These are phyloP conservation scores for Plicaturopsis crispa DNA, from an alignment of 768 basidiomycete genomes.

Conservation along the genomic window DNA sequence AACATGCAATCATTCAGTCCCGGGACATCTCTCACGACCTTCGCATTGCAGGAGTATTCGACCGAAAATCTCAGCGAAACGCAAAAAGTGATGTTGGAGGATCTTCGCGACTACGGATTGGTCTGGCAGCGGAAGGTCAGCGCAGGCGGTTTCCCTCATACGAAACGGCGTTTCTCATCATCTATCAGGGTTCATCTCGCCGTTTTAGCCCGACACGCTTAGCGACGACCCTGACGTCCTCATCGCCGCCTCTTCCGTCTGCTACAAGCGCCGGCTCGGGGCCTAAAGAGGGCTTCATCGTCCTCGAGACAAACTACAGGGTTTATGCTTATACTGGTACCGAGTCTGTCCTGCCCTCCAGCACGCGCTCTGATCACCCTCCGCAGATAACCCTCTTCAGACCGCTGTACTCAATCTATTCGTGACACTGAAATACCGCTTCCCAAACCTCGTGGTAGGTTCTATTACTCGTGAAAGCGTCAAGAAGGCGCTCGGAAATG, in stretches of 20 bases:
- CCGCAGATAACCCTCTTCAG: slow-evolving; percentile 86
- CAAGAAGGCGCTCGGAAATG: slow-evolving; percentile 87
- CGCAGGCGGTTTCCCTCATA: slow-evolving; percentile 13
- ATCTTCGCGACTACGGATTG: slow-evolving; percentile 91
- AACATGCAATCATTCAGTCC: slow-evolving; percentile 13
- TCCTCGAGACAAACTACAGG: slow-evolving; percentile 97
- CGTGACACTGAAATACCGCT: slow-evolving; percentile 86
- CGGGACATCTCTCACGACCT: slow-evolving; percentile 8
- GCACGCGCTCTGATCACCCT: slow-evolving; percentile 10
- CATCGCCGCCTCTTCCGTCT: slow-evolving; percentile 71
- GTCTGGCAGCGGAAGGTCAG: slow-evolving; percentile 78
- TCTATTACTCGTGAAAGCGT: slow-evolving; percentile 93
- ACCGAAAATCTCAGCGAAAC: slow-evolving; percentile 72
- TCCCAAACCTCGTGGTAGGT: slow-evolving; percentile 95
- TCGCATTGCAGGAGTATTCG: slow-evolving; percentile 68
- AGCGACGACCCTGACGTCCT: slow-evolving; percentile 90
- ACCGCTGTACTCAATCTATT: slow-evolving; percentile 95
- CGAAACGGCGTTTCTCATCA: slow-evolving; percentile 15
- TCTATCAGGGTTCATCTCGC: slow-evolving; percentile 53
- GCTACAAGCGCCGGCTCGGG: slow-evolving; percentile 45
- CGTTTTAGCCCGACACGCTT: slow-evolving; percentile 93
- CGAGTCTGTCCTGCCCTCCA: slow-evolving; percentile 16
- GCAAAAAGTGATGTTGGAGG: slow-evolving; percentile 82
- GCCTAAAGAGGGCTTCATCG: slow-evolving; percentile 80
- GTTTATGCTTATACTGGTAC: slow-evolving; percentile 95